Conservation (phyloP, 164 flowering plant species). For the Protea cynaroides region DNA sequence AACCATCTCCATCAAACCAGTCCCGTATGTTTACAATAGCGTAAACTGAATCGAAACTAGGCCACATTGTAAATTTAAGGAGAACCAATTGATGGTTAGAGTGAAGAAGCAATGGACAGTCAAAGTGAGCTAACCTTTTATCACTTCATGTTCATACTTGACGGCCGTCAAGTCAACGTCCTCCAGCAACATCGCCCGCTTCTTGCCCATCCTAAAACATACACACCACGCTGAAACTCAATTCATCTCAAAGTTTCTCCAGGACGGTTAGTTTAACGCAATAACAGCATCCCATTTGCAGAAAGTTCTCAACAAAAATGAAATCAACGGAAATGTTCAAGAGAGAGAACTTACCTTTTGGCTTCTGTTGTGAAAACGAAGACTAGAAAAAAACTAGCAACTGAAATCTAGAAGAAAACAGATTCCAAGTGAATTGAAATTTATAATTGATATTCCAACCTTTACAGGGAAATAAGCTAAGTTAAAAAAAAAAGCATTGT, state of each 20-base stretch:
- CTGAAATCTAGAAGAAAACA: too few species aligned
- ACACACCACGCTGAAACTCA: too few species aligned
- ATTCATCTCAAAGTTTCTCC: too few species aligned
- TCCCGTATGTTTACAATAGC: too few species aligned
- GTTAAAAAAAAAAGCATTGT: too few species aligned
- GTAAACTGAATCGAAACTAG: too few species aligned
- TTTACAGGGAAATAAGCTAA: too few species aligned
- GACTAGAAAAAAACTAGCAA: neutral
- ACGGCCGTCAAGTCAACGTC: slow-evolving; percentile 50
- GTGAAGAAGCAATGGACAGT: neutral
- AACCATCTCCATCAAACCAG: neutral
- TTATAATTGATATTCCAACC: too few species aligned
- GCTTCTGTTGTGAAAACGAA: neutral
- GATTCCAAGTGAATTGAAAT: too few species aligned
- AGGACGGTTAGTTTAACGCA: too few species aligned
- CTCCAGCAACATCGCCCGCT: slow-evolving; percentile 44
- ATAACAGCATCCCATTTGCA: too few species aligned
- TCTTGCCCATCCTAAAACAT: slow-evolving; percentile 10
- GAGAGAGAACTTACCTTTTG: neutral
- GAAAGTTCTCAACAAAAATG: too few species aligned
- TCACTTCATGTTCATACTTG: slow-evolving; percentile 41
- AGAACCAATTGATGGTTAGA: neutral
- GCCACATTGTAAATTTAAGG: neutral
- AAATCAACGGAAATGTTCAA: neutral
- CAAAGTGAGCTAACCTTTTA: slow-evolving; percentile 33